A percentile compares a stretch with the other conserved stretches of the same genome.
phyloP scores from a whole-genome alignment of 208 protist species.

The Trypanosoma congolense region DNA sequence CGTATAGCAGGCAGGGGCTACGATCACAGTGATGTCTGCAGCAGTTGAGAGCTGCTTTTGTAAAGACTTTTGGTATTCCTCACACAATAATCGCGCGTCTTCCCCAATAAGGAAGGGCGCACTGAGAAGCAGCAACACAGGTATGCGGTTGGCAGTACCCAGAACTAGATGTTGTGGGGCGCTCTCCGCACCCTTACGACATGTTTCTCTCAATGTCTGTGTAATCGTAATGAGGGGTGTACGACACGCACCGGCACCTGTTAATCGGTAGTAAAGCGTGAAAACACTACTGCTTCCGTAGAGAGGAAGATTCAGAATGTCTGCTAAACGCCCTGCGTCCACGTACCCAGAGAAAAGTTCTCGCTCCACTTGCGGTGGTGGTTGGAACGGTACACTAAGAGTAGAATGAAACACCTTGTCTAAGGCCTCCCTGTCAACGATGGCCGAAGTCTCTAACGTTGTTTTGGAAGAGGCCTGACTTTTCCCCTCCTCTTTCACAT shows the following conservation, averaged over 20 bases:
- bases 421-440: slow-evolving; percentile 13
- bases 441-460: not conserved
- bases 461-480: not conserved
- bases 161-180: not conserved
- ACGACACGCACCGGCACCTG: slow-evolving; percentile 19
- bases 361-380: slow-evolving; percentile 14
- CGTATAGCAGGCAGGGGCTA: slow-evolving; percentile 16
- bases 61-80: slow-evolving; percentile 25
- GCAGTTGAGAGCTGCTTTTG: slow-evolving; percentile 1
- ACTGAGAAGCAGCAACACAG: slow-evolving; percentile 19
- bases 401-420: slow-evolving; percentile 11
- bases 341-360: slow-evolving; percentile 17
- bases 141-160: not conserved
- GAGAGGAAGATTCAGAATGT: slow-evolving; percentile 21
- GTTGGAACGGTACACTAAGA: slow-evolving; percentile 17
- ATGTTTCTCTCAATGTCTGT: slow-evolving; percentile 10
- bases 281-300: slow-evolving; percentile 14
- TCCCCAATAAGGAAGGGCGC: slow-evolving; percentile 21
- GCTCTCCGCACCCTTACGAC: not conserved
- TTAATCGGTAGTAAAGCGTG: slow-evolving; percentile 23
- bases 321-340: slow-evolving; percentile 15
- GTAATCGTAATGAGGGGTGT: slow-evolving; percentile 25
- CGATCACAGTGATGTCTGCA: slow-evolving; percentile 15
- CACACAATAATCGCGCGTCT: slow-evolving; percentile 17
- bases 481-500: not conserved